These are phyloP conservation scores for Debaryomyces sp. DNA, from an alignment of 1,139 yeast species.

Conservation along the genomic window DNA sequence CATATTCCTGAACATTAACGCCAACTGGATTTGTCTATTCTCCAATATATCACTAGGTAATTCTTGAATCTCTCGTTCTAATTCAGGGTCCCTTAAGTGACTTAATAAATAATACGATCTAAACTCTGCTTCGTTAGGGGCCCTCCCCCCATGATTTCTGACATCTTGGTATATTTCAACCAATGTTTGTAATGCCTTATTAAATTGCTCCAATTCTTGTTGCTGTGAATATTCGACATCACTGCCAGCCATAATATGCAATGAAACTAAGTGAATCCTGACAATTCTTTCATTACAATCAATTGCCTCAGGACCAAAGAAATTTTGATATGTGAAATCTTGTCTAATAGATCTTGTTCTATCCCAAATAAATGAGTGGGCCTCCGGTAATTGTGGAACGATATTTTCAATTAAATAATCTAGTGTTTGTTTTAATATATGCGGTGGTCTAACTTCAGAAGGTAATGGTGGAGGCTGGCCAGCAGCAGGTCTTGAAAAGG, in stretches of 20 bases:
- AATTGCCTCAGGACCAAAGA: slow-evolving; percentile 89
- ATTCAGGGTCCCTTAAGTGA: slow-evolving; percentile 81
- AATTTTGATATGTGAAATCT: slow-evolving; percentile 95
- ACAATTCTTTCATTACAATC: slow-evolving; percentile 93
- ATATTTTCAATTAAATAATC: slow-evolving; percentile 68
- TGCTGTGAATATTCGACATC: slow-evolving; percentile 86
- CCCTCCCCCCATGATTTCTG: slow-evolving; percentile 63
- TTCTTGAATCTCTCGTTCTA: slow-evolving; percentile 73
- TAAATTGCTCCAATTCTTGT: slow-evolving; percentile 93
- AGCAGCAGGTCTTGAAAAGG: slow-evolving; percentile 96
- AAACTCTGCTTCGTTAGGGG: slow-evolving; percentile 92
- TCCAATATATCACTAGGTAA: slow-evolving; percentile 62
- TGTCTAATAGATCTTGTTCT: slow-evolving; percentile 97
- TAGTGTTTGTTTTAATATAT: slow-evolving; percentile 63
- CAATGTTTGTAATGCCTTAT: slow-evolving; percentile 87
- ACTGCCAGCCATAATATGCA: slow-evolving; percentile 85
- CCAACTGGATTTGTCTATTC: slow-evolving; percentile 66
- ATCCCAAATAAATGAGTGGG: slow-evolving; percentile 97
- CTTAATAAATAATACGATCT: slow-evolving; percentile 84
- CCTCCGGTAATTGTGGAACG: slow-evolving; percentile 70
- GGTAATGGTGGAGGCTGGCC: slow-evolving; percentile 99
- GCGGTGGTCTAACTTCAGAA: slow-evolving; percentile 95
- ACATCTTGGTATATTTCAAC: slow-evolving; percentile 87
- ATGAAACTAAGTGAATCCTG: slow-evolving; percentile 77
- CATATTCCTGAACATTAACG: slow-evolving; percentile 67